Conservation (phyloP, 2,329 filamentous ascomycete genomes). For the Kalaharituber pfeilii region DNA sequence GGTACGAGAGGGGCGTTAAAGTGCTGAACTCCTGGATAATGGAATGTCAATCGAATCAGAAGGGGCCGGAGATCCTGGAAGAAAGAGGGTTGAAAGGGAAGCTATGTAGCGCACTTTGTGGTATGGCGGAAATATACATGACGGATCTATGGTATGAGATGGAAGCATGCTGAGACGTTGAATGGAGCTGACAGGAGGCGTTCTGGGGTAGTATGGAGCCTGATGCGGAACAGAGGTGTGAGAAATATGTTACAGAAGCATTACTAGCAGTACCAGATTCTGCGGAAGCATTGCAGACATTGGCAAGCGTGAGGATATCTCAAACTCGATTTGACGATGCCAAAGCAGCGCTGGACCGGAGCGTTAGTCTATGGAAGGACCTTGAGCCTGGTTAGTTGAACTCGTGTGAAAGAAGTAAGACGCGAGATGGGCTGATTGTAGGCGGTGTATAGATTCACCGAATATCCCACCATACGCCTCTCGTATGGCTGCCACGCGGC, state of each 20-base stretch:
- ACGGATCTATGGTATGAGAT: slow-evolving; percentile 65
- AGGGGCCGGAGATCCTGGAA: slow-evolving; percentile 25
- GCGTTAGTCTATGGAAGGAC: slow-evolving; percentile 68
- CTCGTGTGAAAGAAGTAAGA: not conserved
- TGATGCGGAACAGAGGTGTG: slow-evolving; percentile 77
- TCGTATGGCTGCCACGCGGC: slow-evolving; percentile 61
- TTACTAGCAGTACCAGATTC: slow-evolving; percentile 64
- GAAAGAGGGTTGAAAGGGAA: slow-evolving; percentile 42
- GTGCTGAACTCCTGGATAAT: slow-evolving; percentile 61
- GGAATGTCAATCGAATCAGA: slow-evolving; percentile 43
- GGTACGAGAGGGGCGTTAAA: slow-evolving; percentile 53
- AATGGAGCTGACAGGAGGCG: not conserved
- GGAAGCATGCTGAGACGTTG: slow-evolving; percentile 1
- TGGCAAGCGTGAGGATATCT: slow-evolving; percentile 85
- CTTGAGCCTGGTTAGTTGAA: slow-evolving; percentile 28
- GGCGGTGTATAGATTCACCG: not conserved
- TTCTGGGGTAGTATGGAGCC: slow-evolving; percentile 49
- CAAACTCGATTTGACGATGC: slow-evolving; percentile 68
- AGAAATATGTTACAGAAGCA: slow-evolving; percentile 76
- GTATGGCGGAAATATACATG: slow-evolving; percentile 95
- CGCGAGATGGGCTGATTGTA: slow-evolving; percentile 34
- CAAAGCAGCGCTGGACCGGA: slow-evolving; percentile 55
- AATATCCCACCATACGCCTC: slow-evolving; percentile 71
- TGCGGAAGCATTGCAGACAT: slow-evolving; percentile 83
- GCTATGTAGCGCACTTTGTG: slow-evolving; percentile 80